Evolutionary conservation across 352 stramenopile species (phyloP).

Genomic region (Phytophthora agathidicida): DNA sequence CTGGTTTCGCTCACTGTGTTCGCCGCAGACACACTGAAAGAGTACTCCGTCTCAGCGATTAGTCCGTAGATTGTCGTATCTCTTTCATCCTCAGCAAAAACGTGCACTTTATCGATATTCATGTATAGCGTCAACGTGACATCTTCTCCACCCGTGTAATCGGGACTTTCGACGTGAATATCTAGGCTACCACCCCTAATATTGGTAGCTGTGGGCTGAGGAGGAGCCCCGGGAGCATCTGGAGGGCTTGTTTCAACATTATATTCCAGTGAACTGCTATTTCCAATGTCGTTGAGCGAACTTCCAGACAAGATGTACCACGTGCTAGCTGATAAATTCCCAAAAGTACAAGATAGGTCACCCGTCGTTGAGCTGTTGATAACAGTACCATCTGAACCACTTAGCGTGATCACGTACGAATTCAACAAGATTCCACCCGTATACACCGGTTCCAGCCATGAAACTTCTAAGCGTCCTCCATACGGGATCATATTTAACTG

Average conservation of each 20-base stretch:
- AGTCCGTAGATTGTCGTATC: slow-evolving; percentile 42
- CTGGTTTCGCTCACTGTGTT: slow-evolving; percentile 45
- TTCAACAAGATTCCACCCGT: slow-evolving; percentile 47
- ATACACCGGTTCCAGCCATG: slow-evolving; percentile 43
- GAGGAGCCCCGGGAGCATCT: slow-evolving; percentile 28
- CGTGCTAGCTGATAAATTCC: slow-evolving; percentile 23
- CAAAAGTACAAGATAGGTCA: slow-evolving; percentile 18
- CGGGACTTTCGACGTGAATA: slow-evolving; percentile 19
- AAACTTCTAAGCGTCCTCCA: slow-evolving; percentile 52
- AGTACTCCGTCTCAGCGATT: slow-evolving; percentile 41
- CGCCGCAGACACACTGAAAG: slow-evolving; percentile 38
- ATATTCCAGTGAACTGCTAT: slow-evolving; percentile 18
- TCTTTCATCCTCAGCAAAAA: slow-evolving; percentile 24
- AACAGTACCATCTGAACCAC: neutral
- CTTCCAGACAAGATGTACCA: slow-evolving; percentile 32
- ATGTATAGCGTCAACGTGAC: slow-evolving; percentile 43
- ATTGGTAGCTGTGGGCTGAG: slow-evolving; percentile 13
- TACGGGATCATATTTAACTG: slow-evolving; percentile 30
- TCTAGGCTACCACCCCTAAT: slow-evolving; percentile 35
- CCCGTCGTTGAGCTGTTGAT: slow-evolving; percentile 8
- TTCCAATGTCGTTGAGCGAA: slow-evolving; percentile 24
- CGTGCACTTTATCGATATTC: slow-evolving; percentile 12
- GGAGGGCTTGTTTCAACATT: slow-evolving; percentile 16
- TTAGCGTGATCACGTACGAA: slow-evolving; percentile 32
- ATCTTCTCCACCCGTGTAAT: slow-evolving; percentile 50